These are phyloP conservation scores for Irpex sp. DNA, from an alignment of 1,284 basidiomycete species.

Conservation along the genomic window DNA sequence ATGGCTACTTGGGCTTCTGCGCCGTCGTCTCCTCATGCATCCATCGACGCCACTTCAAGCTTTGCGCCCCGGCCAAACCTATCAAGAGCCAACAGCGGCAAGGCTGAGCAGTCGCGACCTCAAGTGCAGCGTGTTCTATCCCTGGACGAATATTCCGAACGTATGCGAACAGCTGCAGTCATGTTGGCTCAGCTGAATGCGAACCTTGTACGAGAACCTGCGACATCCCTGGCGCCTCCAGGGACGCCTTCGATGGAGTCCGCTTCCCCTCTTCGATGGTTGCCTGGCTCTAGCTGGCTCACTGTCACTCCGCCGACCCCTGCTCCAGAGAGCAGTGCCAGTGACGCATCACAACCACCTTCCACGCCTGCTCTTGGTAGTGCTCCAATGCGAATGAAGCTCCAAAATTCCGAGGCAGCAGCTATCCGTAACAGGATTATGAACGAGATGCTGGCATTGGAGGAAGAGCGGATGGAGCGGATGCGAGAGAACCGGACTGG, in stretches of 20 bases:
- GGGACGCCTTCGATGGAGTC: conserved; percentile 25
- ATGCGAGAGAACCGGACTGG: conserved; percentile 74
- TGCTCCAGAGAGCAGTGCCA: background rate
- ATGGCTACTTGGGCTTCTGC: conserved; percentile 73
- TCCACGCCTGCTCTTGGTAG: conserved; percentile 24
- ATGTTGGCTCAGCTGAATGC: conserved; percentile 98
- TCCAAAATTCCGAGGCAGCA: conserved; percentile 78
- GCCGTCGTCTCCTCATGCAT: conserved; percentile 37
- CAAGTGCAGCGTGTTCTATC: conserved; percentile 33
- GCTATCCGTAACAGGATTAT: conserved; percentile 95
- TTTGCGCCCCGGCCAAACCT: background rate
- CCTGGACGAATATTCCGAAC: conserved; percentile 94
- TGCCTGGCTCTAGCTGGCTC: conserved; percentile 49
- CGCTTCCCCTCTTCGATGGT: conserved; percentile 46
- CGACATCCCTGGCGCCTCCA: conserved; percentile 30
- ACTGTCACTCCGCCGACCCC: conserved; percentile 11
- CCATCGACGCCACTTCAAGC: conserved; percentile 12
- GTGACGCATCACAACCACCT: conserved; percentile 2
- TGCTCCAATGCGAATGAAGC: conserved; percentile 47
- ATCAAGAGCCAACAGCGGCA: conserved; percentile 8
- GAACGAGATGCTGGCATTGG: conserved; percentile 96
- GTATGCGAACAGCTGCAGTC: conserved; percentile 97
- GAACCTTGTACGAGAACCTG: conserved; percentile 58
- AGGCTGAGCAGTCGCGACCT: conserved; percentile 6
- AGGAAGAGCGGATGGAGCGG: conserved; percentile 93